Conservation (phyloP, 2,329 filamentous ascomycete genomes). For the Nemania sp. region DNA sequence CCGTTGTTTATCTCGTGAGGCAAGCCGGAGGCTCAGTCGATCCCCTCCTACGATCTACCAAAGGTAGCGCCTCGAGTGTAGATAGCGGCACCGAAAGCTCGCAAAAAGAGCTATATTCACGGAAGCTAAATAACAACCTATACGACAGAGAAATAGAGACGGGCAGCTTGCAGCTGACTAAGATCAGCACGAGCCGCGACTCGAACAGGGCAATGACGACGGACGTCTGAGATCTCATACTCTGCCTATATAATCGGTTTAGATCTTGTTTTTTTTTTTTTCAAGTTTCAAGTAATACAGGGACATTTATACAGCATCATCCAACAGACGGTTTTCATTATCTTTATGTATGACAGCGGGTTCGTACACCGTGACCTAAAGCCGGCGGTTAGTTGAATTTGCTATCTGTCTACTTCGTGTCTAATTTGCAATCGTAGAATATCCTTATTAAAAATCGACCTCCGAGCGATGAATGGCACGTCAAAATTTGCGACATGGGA, state of each 20-base stretch:
- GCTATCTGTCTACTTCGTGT: too few species aligned
- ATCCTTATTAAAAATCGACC: too few species aligned
- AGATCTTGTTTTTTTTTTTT: too few species aligned
- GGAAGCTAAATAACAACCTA: constrained; percentile 1
- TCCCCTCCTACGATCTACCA: background rate
- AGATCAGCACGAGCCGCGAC: background rate
- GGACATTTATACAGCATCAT: background rate
- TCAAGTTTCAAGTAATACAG: background rate
- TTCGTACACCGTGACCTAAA: too few species aligned
- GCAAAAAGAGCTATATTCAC: background rate
- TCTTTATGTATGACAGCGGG: too few species aligned
- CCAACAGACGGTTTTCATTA: background rate
- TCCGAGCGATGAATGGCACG: too few species aligned
- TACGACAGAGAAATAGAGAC: constrained; percentile 3
- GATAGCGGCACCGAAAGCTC: constrained; percentile 1
- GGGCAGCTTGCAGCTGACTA: constrained; percentile 1
- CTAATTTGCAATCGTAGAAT: too few species aligned
- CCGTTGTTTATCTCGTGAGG: background rate
- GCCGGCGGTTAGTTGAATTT: too few species aligned
- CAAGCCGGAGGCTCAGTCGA: constrained; percentile 8
- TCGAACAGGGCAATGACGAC: background rate
- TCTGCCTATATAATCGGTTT: background rate
- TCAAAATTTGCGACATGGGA: too few species aligned
- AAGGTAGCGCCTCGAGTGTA: background rate
- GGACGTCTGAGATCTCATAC: background rate